Base-by-base conservation (phyloP, 2,329 filamentous ascomycete species). In the Blastomyces percursus region DNA sequence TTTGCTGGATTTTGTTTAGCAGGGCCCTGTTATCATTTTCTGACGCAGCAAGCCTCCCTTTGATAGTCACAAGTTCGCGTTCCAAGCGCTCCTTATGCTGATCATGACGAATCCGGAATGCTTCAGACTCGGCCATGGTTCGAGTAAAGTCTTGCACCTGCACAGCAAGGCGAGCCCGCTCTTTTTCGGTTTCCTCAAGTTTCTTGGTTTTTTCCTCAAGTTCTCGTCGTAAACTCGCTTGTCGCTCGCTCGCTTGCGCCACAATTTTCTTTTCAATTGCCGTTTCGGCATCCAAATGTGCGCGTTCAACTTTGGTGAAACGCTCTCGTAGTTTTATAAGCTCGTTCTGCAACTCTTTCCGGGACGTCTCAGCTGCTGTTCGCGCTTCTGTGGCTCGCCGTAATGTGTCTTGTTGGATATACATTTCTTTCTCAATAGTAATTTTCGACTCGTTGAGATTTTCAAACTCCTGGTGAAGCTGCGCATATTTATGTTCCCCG, bases 1-100 rank as follows among this genome's bases (percentile, higher is more conserved):
- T 97, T 71, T 97, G 93, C 71, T 97, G 93, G 21, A 99, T 82
- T 76, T 97, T 97, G 78, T 96, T 97, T 67, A 97, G 82, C n/a
- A 99, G 80, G 5, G 91, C 88, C 60, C 91, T 87, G 70, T 97
- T 97, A 76, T 97, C 93, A 69, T 97, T 96, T 73, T 99, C 93
- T 0, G 93, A 97, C 30, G 93, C 94, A 8, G 88, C 83, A 50
- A 99, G 80, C 27, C 93, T 87, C 64, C 92, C 92, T 74, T 94
- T 96, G 68, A 96, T 84, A 0, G 93, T 96, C 27, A 90, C 87
- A 7, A 97, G 82, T 72, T 99, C 94, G 27, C 91, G 85, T 74
- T 97, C 92, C 54, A 96, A 81, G 44, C 94, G 87, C 73, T 96
- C 91, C 74, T 97, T 97, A 66, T 92, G 88, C 71, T 96, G 91